Percentiles rank a stretch among this genome's conserved stretches.
Conservation (phyloP, 805 yeast species). For the Candida yuanshanica region DNA sequence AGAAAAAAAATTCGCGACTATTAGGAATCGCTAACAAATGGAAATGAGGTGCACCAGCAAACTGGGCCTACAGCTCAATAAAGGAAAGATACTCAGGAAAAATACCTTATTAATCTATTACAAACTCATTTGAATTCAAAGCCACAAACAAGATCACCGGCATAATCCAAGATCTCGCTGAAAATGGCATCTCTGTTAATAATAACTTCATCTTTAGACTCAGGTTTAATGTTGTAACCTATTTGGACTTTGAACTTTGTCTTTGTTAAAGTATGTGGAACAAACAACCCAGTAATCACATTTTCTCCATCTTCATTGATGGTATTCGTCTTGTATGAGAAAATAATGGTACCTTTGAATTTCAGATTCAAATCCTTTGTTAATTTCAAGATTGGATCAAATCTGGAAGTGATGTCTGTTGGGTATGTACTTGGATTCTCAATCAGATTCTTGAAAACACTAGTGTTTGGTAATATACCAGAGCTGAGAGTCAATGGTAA, state of each 20-base stretch:
- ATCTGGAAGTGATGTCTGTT: conserved; percentile 35
- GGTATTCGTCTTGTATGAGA: conserved; percentile 54
- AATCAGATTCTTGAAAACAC: conserved; percentile 55
- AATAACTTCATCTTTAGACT: conserved; percentile 43
- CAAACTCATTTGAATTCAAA: conserved; percentile 20
- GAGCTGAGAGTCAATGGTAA: conserved; percentile 38
- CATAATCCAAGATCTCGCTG: conserved; percentile 61
- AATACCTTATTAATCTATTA: not conserved
- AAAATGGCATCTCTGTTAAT: conserved; percentile 70
- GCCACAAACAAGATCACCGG: conserved; percentile 56
- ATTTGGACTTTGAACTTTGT: conserved; percentile 75
- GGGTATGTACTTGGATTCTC: conserved; percentile 28
- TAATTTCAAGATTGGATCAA: conserved; percentile 58
- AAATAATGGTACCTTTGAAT: conserved; percentile 62
- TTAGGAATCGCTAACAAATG: too few species aligned
- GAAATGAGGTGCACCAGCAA: too few species aligned
- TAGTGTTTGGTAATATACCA: conserved; percentile 45
- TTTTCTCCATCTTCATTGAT: conserved; percentile 52
- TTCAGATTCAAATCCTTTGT: conserved; percentile 55
- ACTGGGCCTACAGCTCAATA: too few species aligned
- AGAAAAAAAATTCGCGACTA: too few species aligned
- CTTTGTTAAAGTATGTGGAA: conserved; percentile 54
- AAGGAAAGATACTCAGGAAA: not conserved
- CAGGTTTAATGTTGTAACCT: conserved; percentile 68
- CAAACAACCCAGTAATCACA: conserved; percentile 75